Evolutionary conservation across 2,329 filamentous ascomycete species (phyloP), one percentile per base, ranked within the genome.

Genomic region (Thermothelomyces thermophilus): DNA sequence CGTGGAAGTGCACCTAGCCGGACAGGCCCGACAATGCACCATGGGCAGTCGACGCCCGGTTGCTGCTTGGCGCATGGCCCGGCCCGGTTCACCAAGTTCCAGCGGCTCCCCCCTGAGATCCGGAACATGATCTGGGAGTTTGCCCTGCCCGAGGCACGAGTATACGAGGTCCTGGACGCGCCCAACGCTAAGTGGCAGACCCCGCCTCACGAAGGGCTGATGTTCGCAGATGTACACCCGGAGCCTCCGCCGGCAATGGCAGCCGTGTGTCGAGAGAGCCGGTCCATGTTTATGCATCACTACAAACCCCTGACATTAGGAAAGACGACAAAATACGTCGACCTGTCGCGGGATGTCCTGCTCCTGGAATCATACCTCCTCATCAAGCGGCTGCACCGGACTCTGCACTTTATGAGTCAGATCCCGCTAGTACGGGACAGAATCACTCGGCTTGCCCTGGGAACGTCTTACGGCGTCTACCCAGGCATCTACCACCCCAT

Each of bases 351-450:
- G 30, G 72, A 75, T 52, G 67, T 74, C 33, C 60, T 75, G 30
- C 62, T 75, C 20, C 67, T 75, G 30, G 72, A 75, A 55, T 72
- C 71, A 1, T 74, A 73, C 56, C 63, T 75, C 8, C 69, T 73
- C 42, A 69, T 73, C 56, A 71, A 73, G 60, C 64, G 70, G 43
- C 63, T 75, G 17, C 64, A 73, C 52, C 71, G 72, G 36, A 69
- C 72, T 14, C 61, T 74, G 39, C 67, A 70, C 26, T 69, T 74
- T 43, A 67, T 75, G 59, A 68, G 68, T 57, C 70, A 73, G 59
- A 68, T 74, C 41, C 67, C 72, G 16, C 63, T 70, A 5, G 61
- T 74, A 28, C 66, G 69, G 24, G 68, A 72, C 46, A 65, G 63
- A 51, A 64, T 68, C 37, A 68, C 63, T 26, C 64, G 64, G 9